A percentile compares a stretch with the other conserved stretches of the same genome.
These are phyloP conservation scores for Naegleria fowleri DNA, from an alignment of 208 protist species.

Conservation along the genomic window DNA sequence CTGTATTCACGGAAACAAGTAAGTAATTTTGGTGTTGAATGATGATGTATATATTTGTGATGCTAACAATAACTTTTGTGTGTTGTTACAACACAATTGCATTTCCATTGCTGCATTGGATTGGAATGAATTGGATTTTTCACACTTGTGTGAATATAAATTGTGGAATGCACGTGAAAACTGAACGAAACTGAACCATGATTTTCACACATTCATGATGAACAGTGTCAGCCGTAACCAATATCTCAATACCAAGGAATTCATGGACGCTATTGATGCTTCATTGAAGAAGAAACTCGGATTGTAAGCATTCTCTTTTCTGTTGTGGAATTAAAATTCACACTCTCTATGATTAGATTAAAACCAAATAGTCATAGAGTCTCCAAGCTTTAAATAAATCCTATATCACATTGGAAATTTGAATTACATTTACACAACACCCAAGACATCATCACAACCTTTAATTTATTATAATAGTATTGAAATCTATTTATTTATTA, in stretches of 20 bases:
- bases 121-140: too few relatives aligned
- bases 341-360: not conserved
- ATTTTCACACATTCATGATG: not conserved
- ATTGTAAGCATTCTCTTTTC: not conserved
- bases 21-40: not conserved
- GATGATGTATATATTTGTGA: not conserved
- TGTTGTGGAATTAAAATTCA: not conserved
- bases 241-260: slow-evolving; percentile 56
- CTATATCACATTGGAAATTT: too few relatives aligned
- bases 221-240: slow-evolving; percentile 30
- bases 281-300: slow-evolving; percentile 39
- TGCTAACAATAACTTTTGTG: too few relatives aligned
- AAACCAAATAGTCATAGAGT: not conserved
- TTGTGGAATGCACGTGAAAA: too few relatives aligned
- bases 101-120: too few relatives aligned
- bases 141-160: too few relatives aligned
- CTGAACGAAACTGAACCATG: too few relatives aligned
- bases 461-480: too few relatives aligned
- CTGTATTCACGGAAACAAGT: slow-evolving; percentile 71
- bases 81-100: too few relatives aligned
- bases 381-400: not conserved
- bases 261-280: slow-evolving; percentile 49
- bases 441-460: too few relatives aligned
- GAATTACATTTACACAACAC: too few relatives aligned
- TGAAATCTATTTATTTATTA: too few relatives aligned